Conservation (phyloP, 2,329 filamentous ascomycete genomes). For the Fusarium globosum region DNA sequence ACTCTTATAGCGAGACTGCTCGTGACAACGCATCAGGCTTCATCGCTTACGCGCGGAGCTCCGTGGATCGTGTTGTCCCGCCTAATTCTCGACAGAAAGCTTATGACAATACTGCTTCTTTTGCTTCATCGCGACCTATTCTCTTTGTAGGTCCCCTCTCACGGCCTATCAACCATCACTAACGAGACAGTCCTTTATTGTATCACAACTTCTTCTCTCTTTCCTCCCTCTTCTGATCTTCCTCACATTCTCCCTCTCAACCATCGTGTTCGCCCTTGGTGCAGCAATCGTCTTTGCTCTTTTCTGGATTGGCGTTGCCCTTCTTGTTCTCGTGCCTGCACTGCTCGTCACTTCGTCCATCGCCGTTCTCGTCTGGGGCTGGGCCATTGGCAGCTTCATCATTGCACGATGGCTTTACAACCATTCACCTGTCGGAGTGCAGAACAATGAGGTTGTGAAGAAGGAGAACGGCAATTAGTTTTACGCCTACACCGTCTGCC, state of each 20-base stretch:
- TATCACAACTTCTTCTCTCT: slow-evolving; percentile 72
- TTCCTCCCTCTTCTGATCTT: slow-evolving; percentile 77
- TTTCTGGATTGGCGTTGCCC: slow-evolving; percentile 74
- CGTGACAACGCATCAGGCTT: slow-evolving; percentile 51
- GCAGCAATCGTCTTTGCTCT: slow-evolving; percentile 73
- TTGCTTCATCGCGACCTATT: slow-evolving; percentile 73
- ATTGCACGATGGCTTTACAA: slow-evolving; percentile 60
- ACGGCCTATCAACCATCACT: not conserved
- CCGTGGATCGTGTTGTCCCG: slow-evolving; percentile 64
- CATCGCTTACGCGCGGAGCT: slow-evolving; percentile 55
- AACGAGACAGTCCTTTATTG: slow-evolving; percentile 70
- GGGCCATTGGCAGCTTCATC: slow-evolving; percentile 71
- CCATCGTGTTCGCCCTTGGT: slow-evolving; percentile 70
- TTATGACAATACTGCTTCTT: slow-evolving; percentile 63
- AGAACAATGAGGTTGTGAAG: slow-evolving; percentile 40
- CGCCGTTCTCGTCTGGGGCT: slow-evolving; percentile 74
- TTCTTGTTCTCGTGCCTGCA: slow-evolving; percentile 75
- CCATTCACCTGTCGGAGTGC: slow-evolving; percentile 43
- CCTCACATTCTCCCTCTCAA: slow-evolving; percentile 70
- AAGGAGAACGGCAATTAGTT: slow-evolving; percentile 37
- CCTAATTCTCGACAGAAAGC: slow-evolving; percentile 69
- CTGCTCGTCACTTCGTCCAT: slow-evolving; percentile 73
- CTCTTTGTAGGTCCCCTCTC: slow-evolving; percentile 72
- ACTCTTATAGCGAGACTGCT: slow-evolving; percentile 40
- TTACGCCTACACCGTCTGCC: slow-evolving; percentile 10